Conservation (phyloP, 2,329 filamentous ascomycete genomes). For the Claviceps sorghi region DNA sequence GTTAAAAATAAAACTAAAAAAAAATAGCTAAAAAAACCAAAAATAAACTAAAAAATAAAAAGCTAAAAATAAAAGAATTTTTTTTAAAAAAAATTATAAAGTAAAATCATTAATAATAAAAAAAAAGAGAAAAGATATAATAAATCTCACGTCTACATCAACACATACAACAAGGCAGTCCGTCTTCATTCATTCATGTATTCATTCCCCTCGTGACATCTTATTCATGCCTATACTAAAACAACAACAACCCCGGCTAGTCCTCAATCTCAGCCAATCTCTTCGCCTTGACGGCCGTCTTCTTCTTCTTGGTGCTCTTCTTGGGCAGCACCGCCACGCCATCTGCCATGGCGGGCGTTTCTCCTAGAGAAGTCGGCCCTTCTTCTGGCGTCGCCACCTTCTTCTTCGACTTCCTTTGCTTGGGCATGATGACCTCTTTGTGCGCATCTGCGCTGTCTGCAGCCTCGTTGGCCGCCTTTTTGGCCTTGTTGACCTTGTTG, state of each 20-base stretch:
- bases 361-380: not conserved
- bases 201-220: not conserved
- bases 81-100: no score
- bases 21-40: no score
- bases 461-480: slow-evolving; percentile 7
- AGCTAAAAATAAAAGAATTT: no score
- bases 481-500: slow-evolving; percentile 2
- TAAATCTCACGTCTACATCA: no score
- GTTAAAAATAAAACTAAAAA: no score
- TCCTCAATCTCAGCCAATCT: slow-evolving; percentile 17
- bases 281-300: slow-evolving; percentile 26
- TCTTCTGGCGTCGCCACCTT: not conserved
- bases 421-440: slow-evolving; percentile 25
- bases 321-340: slow-evolving; percentile 13
- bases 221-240: not conserved
- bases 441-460: slow-evolving; percentile 11
- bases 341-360: slow-evolving; percentile 1
- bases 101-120: no score
- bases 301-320: slow-evolving; percentile 32
- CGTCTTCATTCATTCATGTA: not conserved
- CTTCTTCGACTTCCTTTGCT: slow-evolving; percentile 33
- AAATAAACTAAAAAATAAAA: no score
- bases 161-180: no score
- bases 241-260: not conserved
- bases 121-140: no score